Percentiles rank a stretch among this genome's conserved stretches.
Evolutionary conservation across 163 green algal species (phyloP).

Genomic region (Scenedesmus sp.): DNA sequence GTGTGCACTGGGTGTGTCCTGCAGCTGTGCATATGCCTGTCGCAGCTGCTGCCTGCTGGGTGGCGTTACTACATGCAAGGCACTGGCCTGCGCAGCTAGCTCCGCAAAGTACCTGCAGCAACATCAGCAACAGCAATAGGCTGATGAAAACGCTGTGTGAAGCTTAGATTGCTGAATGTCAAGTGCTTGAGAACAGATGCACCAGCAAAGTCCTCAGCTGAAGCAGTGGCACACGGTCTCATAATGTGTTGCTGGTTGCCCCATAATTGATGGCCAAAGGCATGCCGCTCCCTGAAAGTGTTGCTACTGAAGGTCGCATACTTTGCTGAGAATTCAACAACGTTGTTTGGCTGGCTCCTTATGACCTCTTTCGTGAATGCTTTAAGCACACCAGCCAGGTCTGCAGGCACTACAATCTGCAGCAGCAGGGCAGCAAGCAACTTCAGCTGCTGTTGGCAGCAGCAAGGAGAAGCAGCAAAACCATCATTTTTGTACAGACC

Average conservation of each 20-base stretch:
- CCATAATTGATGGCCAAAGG: background rate
- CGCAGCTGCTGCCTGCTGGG: constrained; percentile 36
- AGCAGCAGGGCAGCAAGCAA: background rate
- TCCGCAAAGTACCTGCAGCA: constrained; percentile 46
- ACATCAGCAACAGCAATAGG: background rate
- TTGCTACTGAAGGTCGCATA: background rate
- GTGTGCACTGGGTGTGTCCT: background rate
- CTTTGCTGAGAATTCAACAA: constrained; percentile 67
- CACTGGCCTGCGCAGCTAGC: background rate
- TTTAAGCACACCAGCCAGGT: constrained; percentile 73
- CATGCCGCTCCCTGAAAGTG: background rate
- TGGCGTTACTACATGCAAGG: constrained; percentile 10
- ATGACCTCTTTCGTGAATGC: constrained; percentile 77
- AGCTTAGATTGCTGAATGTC: too few relatives aligned
- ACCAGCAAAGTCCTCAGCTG: too few relatives aligned
- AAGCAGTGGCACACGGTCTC: too few relatives aligned
- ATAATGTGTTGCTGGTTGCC: background rate
- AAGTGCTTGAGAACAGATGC: too few relatives aligned
- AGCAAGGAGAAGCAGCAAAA: background rate
- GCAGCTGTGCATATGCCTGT: constrained; percentile 5
- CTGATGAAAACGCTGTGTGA: background rate
- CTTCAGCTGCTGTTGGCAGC: background rate
- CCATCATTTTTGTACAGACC: too few relatives aligned
- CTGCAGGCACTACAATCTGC: constrained; percentile 71
- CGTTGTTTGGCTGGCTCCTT: constrained; percentile 64